phyloP scores from a whole-genome alignment of 163 green algal species.

The Scenedesmus sp. region DNA sequence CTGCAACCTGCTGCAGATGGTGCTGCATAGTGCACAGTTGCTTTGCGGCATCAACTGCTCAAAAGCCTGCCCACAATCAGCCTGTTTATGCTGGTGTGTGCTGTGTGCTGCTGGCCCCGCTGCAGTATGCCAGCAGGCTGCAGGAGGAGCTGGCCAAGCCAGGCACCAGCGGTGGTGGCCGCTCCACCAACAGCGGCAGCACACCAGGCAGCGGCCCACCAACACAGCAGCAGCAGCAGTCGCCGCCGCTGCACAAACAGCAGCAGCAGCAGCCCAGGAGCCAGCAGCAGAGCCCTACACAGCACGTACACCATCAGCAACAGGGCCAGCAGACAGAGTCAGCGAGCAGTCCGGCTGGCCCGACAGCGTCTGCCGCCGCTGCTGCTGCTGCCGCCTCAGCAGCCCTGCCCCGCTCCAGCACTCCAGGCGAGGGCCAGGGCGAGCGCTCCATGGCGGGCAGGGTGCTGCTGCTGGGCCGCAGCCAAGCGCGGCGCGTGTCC shows the following conservation, averaged over 20 bases:
- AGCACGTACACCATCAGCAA: neutral
- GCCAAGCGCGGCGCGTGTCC: neutral
- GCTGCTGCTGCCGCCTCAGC: neutral
- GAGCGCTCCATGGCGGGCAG: slow-evolving; percentile 47
- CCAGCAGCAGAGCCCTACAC: neutral
- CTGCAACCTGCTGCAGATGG: neutral
- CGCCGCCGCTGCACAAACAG: neutral
- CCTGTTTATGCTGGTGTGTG: neutral
- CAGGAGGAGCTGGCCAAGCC: slow-evolving; percentile 43
- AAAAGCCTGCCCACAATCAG: neutral
- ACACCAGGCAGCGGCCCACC: neutral
- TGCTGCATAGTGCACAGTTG: neutral
- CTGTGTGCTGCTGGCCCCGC: neutral
- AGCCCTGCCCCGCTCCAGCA: neutral
- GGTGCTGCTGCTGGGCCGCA: slow-evolving; percentile 47
- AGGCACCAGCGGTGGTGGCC: neutral
- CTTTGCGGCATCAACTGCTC: neutral
- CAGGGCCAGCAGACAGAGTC: neutral
- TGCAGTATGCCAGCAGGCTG: slow-evolving; percentile 36
- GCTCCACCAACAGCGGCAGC: neutral
- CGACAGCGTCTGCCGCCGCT: neutral
- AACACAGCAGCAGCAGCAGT: slow-evolving; percentile 11
- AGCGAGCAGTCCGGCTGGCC: neutral
- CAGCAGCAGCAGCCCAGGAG: slow-evolving; percentile 33
- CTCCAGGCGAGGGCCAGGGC: neutral